These are phyloP conservation scores for Corymbia maculata DNA, from an alignment of 345 rosid genomes.

Conservation along the genomic window DNA sequence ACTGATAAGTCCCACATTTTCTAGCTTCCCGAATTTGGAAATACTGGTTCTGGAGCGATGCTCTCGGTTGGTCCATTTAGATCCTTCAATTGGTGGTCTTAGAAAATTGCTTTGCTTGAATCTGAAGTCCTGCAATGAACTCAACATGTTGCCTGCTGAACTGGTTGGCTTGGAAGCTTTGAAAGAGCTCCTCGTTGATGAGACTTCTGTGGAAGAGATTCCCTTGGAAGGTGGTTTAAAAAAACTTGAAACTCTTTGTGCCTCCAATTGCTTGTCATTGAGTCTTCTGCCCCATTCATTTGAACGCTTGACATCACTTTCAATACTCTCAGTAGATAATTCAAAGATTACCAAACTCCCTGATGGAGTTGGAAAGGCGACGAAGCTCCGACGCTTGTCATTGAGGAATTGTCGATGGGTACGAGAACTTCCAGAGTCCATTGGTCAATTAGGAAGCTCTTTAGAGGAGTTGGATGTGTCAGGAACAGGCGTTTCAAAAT, in stretches of 20 bases:
- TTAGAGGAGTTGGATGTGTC: background rate
- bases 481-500: background rate
- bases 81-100: background rate
- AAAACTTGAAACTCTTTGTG: background rate
- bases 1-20: too few species aligned
- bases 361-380: background rate
- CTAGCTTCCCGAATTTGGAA: background rate
- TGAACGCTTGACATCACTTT: background rate
- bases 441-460: background rate
- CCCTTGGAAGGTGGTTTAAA: background rate
- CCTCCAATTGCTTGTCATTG: background rate
- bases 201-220: background rate
- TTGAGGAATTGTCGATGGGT: background rate
- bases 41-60: background rate
- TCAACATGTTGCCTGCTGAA: background rate
- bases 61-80: background rate
- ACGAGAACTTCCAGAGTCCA: background rate
- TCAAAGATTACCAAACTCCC: background rate
- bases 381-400: background rate
- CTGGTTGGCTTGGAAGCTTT: background rate
- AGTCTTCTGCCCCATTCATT: too few species aligned
- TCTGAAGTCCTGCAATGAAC: background rate
- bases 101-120: background rate
- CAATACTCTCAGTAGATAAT: background rate
- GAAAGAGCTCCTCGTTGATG: background rate